phyloP scores from a whole-genome alignment of 1,284 basidiomycete genomes.

The Vanrija sp. region DNA sequence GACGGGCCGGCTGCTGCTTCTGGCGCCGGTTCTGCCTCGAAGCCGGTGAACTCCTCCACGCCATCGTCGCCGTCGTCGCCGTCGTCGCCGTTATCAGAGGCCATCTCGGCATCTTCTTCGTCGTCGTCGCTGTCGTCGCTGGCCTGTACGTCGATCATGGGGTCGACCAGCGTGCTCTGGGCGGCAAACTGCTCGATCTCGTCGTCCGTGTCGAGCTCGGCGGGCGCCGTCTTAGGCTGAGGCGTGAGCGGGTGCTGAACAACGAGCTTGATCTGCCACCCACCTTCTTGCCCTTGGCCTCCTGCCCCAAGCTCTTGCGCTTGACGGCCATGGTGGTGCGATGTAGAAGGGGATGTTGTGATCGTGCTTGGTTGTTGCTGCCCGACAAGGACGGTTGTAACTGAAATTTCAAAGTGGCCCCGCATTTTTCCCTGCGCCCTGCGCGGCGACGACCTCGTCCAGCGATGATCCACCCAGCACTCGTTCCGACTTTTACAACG shows the following conservation, averaged over 20 bases:
- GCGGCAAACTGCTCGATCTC: constrained; percentile 16
- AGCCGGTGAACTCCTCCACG: constrained; percentile 25
- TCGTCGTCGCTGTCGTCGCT: constrained; percentile 19
- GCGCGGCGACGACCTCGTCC: background rate
- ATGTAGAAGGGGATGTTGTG: constrained; percentile 1
- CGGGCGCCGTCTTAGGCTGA: background rate
- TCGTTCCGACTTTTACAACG: background rate
- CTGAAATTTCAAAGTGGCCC: background rate
- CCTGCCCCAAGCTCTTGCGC: constrained; percentile 11
- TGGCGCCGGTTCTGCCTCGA: constrained; percentile 33
- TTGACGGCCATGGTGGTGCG: constrained; percentile 14
- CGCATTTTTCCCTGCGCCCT: background rate
- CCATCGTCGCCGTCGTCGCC: constrained; percentile 42
- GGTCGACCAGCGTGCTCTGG: constrained; percentile 14
- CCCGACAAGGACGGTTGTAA: background rate
- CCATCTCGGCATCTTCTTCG: constrained; percentile 17
- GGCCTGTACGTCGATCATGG: constrained; percentile 21
- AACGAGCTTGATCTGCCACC: background rate
- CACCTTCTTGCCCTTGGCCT: constrained; percentile 11
- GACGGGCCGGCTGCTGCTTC: constrained; percentile 26
- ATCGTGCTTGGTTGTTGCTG: background rate
- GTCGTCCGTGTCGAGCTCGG: constrained; percentile 18
- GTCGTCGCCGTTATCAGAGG: constrained; percentile 25
- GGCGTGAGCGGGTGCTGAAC: no score
- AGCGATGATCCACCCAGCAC: no score